These are phyloP conservation scores for Cytidiella melzeri DNA, from an alignment of 768 basidiomycete species.

Conservation along the genomic window DNA sequence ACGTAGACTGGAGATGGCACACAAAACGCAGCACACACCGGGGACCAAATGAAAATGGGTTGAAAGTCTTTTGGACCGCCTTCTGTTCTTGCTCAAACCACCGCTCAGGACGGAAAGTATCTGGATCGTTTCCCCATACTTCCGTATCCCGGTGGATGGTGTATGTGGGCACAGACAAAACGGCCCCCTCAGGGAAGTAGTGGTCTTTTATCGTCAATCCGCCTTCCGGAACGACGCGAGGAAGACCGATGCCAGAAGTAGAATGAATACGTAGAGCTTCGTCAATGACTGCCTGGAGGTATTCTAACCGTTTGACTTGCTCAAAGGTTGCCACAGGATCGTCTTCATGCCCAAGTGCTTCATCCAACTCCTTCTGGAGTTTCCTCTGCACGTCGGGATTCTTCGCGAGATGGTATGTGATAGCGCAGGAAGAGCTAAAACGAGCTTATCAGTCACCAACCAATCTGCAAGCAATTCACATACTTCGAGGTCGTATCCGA, in stretches of 20 bases:
- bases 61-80: slow-evolving; percentile 66
- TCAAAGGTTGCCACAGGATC: slow-evolving; percentile 58
- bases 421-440: slow-evolving; percentile 79
- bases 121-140: slow-evolving; percentile 77
- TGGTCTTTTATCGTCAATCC: slow-evolving; percentile 56
- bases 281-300: slow-evolving; percentile 83
- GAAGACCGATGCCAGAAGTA: slow-evolving; percentile 78
- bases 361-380: slow-evolving; percentile 71
- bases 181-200: slow-evolving; percentile 66
- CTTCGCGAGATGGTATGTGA: slow-evolving; percentile 75
- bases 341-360: slow-evolving; percentile 51
- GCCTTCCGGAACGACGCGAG: slow-evolving; percentile 69
- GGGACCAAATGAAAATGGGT: slow-evolving; percentile 82
- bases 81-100: slow-evolving; percentile 72
- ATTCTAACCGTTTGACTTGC: slow-evolving; percentile 67
- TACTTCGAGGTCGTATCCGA: slow-evolving; percentile 93
- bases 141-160: slow-evolving; percentile 68
- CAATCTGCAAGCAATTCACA: too few species aligned
- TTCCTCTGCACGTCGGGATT: slow-evolving; percentile 60
- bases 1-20: background rate
- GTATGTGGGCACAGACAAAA: slow-evolving; percentile 77
- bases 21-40: slow-evolving; percentile 35
- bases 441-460: background rate
- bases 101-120: slow-evolving; percentile 72
- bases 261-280: slow-evolving; percentile 83